Evolutionary conservation across 495 filamentous ascomycete genomes (phyloP).

Genomic region (Extremus antarcticus): DNA sequence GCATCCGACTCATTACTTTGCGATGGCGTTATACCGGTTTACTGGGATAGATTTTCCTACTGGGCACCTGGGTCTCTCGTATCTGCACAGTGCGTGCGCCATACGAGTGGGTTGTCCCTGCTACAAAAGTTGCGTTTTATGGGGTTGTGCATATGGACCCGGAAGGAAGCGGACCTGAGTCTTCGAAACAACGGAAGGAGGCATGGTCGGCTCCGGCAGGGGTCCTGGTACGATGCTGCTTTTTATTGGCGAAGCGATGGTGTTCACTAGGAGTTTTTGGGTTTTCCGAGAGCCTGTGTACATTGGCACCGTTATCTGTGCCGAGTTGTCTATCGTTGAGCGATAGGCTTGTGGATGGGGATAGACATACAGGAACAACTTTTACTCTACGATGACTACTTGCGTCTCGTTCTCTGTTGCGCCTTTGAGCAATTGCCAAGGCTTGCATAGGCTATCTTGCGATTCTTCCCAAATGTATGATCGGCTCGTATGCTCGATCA

Average conservation of each 20-base stretch:
- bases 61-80: not conserved
- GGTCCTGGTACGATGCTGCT: not conserved
- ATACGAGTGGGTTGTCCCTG: not conserved
- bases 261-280: not conserved
- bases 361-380: not conserved
- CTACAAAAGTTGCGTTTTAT: not conserved
- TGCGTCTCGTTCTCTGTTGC: too few species aligned
- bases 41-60: not conserved
- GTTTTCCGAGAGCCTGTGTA: not conserved
- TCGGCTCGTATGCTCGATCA: too few species aligned
- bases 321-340: not conserved
- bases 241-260: not conserved
- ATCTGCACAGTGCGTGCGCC: not conserved
- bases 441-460: too few species aligned
- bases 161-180: not conserved
- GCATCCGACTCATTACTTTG: not conserved
- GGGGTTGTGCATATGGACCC: not conserved
- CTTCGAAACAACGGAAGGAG: not conserved
- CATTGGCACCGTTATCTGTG: not conserved
- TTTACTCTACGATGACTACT: too few species aligned
- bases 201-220: not conserved
- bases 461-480: too few species aligned
- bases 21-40: not conserved
- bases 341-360: not conserved
- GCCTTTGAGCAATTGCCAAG: too few species aligned